These are phyloP conservation scores for Coleophoma eucalyptorum DNA, from an alignment of 2,329 filamentous ascomycete species.

Conservation along the genomic window DNA sequence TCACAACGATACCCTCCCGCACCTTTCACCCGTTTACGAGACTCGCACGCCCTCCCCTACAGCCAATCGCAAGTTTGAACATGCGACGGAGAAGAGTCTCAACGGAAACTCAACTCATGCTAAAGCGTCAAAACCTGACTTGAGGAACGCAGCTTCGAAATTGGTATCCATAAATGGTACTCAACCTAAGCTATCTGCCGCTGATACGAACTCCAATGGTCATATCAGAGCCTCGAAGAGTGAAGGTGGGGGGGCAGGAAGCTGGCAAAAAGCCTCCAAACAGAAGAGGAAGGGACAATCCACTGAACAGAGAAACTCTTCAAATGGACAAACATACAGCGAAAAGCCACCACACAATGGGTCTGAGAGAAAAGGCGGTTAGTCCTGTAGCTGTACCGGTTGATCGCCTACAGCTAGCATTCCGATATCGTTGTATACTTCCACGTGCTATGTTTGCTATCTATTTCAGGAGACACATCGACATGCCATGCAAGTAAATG, in stretches of 20 bases:
- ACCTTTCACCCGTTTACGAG: constrained; percentile 73
- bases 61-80: constrained; percentile 49
- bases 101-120: constrained; percentile 7
- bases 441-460: constrained; percentile 2
- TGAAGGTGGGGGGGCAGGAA: constrained; percentile 40
- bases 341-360: constrained; percentile 56
- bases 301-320: constrained; percentile 41
- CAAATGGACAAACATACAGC: constrained; percentile 36
- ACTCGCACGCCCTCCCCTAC: constrained; percentile 68
- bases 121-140: constrained; percentile 13
- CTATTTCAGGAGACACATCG: background rate
- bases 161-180: constrained; percentile 33
- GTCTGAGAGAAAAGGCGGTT: constrained; percentile 61
- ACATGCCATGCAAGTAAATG: too few relatives aligned
- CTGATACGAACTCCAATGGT: constrained; percentile 40
- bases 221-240: constrained; percentile 51
- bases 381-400: constrained; percentile 9
- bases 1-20: constrained; percentile 23
- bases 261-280: constrained; percentile 56
- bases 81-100: constrained; percentile 12
- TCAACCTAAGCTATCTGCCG: constrained; percentile 9
- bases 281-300: constrained; percentile 42
- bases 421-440: background rate
- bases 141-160: constrained; percentile 9
- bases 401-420: background rate